These are phyloP conservation scores for Melaleuca alternifolia DNA, from an alignment of 345 rosid species.

Conservation along the genomic window DNA sequence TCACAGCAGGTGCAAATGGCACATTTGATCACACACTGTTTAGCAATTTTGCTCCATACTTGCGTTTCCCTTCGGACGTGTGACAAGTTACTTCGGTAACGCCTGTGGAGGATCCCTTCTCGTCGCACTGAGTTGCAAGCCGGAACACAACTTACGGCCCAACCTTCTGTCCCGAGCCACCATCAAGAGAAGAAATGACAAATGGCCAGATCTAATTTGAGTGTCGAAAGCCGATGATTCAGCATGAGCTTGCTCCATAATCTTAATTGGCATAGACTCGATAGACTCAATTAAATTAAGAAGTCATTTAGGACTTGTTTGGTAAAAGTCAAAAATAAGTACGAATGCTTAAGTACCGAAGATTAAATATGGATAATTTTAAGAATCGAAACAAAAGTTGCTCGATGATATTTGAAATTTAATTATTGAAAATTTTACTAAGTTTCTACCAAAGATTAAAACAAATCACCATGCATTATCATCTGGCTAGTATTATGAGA, in stretches of 20 bases:
- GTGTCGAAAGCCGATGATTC: neutral
- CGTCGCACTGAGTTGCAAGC: neutral
- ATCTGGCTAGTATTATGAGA: neutral
- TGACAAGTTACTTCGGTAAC: neutral
- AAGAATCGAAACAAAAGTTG: neutral
- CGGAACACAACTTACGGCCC: neutral
- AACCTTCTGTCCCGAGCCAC: neutral
- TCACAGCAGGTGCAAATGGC: neutral
- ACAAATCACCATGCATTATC: neutral
- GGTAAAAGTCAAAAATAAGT: neutral
- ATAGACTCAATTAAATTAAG: neutral
- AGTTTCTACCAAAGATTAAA: neutral
- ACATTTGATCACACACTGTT: neutral
- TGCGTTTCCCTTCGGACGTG: neutral
- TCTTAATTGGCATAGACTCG: neutral
- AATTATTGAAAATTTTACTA: fast-evolving
- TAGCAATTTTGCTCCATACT: neutral
- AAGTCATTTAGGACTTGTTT: neutral
- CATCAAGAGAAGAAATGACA: neutral
- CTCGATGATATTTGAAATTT: neutral
- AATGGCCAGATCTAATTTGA: neutral
- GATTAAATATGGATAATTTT: neutral
- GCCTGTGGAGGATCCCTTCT: neutral
- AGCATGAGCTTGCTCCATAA: neutral
- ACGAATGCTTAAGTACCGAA: neutral